phyloP scores from a whole-genome alignment of 768 basidiomycete genomes.

The Cyclocybe cylindracea region DNA sequence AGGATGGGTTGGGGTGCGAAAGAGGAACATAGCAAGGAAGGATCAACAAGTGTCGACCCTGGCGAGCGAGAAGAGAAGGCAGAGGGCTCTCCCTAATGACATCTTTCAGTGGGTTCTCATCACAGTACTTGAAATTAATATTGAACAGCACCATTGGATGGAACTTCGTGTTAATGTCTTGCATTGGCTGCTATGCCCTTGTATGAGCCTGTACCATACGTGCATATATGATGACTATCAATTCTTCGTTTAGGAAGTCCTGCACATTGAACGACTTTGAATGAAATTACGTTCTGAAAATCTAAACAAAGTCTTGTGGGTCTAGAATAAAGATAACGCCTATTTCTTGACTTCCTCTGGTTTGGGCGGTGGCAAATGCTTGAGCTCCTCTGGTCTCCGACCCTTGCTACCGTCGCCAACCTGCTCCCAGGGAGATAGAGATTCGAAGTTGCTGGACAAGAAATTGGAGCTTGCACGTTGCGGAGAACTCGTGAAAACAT shows the following conservation, averaged over 20 bases:
- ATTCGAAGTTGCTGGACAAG: constrained; percentile 84
- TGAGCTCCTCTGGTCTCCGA: constrained; percentile 68
- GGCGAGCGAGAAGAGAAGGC: constrained; percentile 27
- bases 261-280: neutral
- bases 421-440: constrained; percentile 94
- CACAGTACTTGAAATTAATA: neutral
- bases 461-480: neutral
- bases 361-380: constrained; percentile 73
- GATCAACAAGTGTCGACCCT: constrained; percentile 15
- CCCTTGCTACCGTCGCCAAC: constrained; percentile 63
- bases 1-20: constrained; percentile 80
- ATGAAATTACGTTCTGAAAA: neutral
- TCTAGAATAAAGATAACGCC: constrained; percentile 19
- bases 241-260: too few species aligned
- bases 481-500: constrained; percentile 12
- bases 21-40: constrained; percentile 19
- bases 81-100: constrained; percentile 23
- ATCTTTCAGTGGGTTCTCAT: neutral
- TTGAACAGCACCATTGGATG: too few species aligned
- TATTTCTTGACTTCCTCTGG: constrained; percentile 83
- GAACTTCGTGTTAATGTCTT: too few species aligned
- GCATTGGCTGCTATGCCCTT: too few species aligned
- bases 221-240: too few species aligned
- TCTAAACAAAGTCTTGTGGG: neutral
- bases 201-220: too few species aligned